Evolutionary conservation across 352 stramenopile genomes (phyloP).

Genomic region (Globisporangium polare): DNA sequence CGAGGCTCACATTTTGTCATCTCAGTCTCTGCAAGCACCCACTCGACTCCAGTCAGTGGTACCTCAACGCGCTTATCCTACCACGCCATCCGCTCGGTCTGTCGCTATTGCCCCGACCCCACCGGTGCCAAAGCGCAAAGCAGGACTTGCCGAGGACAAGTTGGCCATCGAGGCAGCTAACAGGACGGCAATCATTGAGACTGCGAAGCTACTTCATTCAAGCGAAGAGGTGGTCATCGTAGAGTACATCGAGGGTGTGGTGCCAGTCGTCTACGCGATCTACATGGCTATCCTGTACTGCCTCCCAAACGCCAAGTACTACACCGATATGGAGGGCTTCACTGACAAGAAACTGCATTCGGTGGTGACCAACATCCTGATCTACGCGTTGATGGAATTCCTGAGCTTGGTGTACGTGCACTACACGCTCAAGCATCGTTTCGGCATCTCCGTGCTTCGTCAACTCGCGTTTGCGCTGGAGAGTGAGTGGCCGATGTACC

Average conservation of each 20-base stretch:
- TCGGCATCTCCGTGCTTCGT: slow-evolving; percentile 18
- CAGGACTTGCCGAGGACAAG: neutral
- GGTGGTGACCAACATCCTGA: slow-evolving; percentile 18
- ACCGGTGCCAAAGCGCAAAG: neutral
- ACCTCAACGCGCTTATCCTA: too few relatives aligned
- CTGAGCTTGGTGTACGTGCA: slow-evolving; percentile 17
- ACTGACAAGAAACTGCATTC: neutral
- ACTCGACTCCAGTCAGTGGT: too few relatives aligned
- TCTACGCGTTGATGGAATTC: slow-evolving; percentile 19
- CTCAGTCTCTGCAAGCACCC: too few relatives aligned
- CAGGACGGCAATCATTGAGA: neutral
- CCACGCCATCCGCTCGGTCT: too few relatives aligned
- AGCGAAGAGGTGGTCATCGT: slow-evolving; percentile 22
- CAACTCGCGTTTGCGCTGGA: slow-evolving; percentile 21
- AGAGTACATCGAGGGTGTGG: slow-evolving; percentile 25
- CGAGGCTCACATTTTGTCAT: neutral
- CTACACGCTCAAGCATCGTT: slow-evolving; percentile 7
- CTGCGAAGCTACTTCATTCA: slow-evolving; percentile 11
- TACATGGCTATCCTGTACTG: slow-evolving; percentile 15
- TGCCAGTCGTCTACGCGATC: slow-evolving; percentile 22
- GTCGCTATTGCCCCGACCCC: too few relatives aligned
- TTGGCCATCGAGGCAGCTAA: neutral
- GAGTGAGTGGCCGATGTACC: neutral
- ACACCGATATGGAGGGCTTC: slow-evolving; percentile 4
- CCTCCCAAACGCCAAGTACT: slow-evolving; percentile 18